A percentile compares a stretch with the other conserved stretches of the same genome.
Conservation (phyloP, 345 rosid genomes). For the Nephelium lappaceum region DNA sequence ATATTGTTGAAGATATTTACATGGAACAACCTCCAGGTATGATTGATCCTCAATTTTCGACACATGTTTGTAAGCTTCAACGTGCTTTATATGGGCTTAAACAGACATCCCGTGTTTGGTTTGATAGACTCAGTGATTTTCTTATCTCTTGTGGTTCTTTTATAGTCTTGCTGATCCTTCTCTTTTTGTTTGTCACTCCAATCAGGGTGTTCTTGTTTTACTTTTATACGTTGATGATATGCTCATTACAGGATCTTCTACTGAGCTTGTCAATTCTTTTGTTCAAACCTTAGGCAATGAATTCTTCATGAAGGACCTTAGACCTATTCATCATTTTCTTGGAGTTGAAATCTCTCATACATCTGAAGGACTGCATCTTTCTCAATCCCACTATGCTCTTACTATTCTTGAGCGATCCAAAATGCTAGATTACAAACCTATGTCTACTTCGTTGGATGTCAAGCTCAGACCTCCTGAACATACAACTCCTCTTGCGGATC, state of each 20-base stretch:
- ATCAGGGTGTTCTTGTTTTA: background rate
- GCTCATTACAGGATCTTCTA: too few relatives aligned
- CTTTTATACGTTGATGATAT: too few relatives aligned
- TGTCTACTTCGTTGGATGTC: background rate
- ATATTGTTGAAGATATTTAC: background rate
- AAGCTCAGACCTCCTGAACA: too few relatives aligned
- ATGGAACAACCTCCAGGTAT: background rate
- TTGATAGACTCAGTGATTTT: background rate
- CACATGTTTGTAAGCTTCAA: background rate
- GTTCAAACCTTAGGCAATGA: too few relatives aligned
- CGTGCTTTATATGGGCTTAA: background rate
- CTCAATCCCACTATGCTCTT: background rate
- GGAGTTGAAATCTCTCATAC: too few relatives aligned
- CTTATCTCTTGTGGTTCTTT: background rate
- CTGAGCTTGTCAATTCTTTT: too few relatives aligned
- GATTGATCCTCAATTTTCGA: background rate
- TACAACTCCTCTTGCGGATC: too few relatives aligned
- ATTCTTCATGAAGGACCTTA: too few relatives aligned
- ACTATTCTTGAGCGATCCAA: background rate
- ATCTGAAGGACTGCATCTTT: background rate
- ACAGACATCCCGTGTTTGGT: slow-evolving; percentile 9
- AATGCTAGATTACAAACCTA: background rate
- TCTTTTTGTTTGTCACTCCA: background rate
- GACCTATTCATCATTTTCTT: too few relatives aligned
- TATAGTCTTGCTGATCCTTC: background rate